Base-by-base conservation (phyloP, 179 eudicot genomes). In the Dionaea muscipula region DNA sequence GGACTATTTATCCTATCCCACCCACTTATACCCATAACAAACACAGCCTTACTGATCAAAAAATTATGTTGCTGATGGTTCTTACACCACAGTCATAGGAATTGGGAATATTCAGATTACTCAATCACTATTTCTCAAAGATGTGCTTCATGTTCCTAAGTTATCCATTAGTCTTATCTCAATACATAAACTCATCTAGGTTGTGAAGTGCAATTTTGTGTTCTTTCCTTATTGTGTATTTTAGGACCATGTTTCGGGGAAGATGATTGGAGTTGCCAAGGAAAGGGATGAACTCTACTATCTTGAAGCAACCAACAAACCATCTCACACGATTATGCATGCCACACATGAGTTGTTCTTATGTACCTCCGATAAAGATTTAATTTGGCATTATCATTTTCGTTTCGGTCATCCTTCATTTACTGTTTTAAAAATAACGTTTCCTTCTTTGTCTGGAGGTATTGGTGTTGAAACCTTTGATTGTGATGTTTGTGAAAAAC, bases 231-330 rank as follows among this genome's bases (percentile, higher is more conserved):
- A 0, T 2, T 39, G 11, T 23, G 19, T 36, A 7, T 39, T 55
- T 27, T 27, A 23, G 19, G 31, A 55, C 47, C 47, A 36, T 19
- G 47, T 2, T 26, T 12, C 13, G 31, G 14, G 47, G 31, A 38
- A 11, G 47, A 55, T 8, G 59, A 55, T 38, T 55, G 59, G 59
- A 35, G 8, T 21, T 38, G 47, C 59, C 37, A 38, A 39, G 31
- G 59, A 55, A 39, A 55, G 4, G 2, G 37, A 55, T 17, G 21
- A 17, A 14, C 33, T 24, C 18, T 50, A 50, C 35, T 26, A 12
- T 27, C 33, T 50, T 9, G 35, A 38, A 5, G 2, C 8, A 17
- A 7, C 41, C n/a, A n/a, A n/a, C n/a, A n/a, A n/a, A n/a, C n/a
- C n/a, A n/a, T n/a, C n/a, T n/a, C n/a, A n/a, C n/a, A n/a, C n/a